Percentiles rank a stretch among this genome's conserved stretches.
Evolutionary conservation across 2,329 filamentous ascomycete genomes (phyloP).

Genomic region (Calonectria crousiana): DNA sequence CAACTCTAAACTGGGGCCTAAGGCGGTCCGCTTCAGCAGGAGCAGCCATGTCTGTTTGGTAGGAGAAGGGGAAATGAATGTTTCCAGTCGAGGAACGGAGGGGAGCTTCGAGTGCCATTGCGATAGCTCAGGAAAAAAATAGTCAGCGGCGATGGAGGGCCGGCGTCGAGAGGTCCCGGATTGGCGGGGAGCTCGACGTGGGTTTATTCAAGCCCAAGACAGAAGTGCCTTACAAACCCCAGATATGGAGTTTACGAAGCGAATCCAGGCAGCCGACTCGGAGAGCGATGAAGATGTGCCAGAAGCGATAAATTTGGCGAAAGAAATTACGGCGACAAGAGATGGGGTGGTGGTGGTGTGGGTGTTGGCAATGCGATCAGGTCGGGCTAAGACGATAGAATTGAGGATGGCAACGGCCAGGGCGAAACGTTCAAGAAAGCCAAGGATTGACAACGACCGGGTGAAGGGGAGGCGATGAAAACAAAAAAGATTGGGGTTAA

Average conservation of each 20-base stretch:
- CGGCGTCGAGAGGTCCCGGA: slow-evolving; percentile 28
- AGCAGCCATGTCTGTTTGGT: slow-evolving; percentile 66
- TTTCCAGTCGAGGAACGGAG: slow-evolving; percentile 72
- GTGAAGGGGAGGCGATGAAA: slow-evolving; percentile 32
- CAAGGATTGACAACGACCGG: slow-evolving; percentile 2
- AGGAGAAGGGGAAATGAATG: slow-evolving; percentile 53
- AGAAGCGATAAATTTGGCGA: not conserved
- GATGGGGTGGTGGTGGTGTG: slow-evolving; percentile 5
- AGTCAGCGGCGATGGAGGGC: slow-evolving; percentile 27
- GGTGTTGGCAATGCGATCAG: slow-evolving; percentile 4
- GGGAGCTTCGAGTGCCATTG: slow-evolving; percentile 62
- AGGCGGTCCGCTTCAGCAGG: slow-evolving; percentile 64
- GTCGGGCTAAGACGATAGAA: slow-evolving; percentile 1
- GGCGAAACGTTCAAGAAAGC: not conserved
- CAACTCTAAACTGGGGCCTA: slow-evolving; percentile 62
- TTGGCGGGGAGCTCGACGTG: slow-evolving; percentile 24
- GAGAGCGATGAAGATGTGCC: not conserved
- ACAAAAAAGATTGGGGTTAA: slow-evolving; percentile 31
- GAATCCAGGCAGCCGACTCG: not conserved
- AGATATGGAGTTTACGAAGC: slow-evolving; percentile 19
- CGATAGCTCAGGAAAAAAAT: slow-evolving; percentile 28
- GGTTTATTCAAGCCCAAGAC: slow-evolving; percentile 30
- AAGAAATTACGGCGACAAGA: not conserved
- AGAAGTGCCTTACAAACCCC: slow-evolving; percentile 42
- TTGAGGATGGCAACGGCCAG: not conserved